phyloP scores from a whole-genome alignment of 2,329 filamentous ascomycete species.

The Pseudonectria buxi region DNA sequence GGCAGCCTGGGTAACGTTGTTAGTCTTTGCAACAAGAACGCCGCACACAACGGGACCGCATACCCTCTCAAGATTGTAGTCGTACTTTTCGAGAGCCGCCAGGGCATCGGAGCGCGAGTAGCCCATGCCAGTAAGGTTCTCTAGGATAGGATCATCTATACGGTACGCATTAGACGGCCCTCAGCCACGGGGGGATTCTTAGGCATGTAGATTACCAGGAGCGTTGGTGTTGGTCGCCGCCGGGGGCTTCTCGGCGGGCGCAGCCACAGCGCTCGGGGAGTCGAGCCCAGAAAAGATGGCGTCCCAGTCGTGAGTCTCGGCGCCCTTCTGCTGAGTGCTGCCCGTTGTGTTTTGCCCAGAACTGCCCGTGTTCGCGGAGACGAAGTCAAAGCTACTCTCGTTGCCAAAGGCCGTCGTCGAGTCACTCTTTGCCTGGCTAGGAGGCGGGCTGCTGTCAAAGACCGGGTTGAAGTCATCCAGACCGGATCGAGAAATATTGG shows the following conservation, averaged over 20 bases:
- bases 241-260: conserved; percentile 11
- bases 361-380: conserved; percentile 30
- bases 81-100: conserved; percentile 81
- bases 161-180: conserved; percentile 66
- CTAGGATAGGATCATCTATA: conserved; percentile 87
- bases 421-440: conserved; percentile 48
- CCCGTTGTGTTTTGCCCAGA: conserved; percentile 32
- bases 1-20: conserved; percentile 35
- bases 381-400: conserved; percentile 55
- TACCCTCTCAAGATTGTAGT: conserved; percentile 94
- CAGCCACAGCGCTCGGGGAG: conserved; percentile 34
- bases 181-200: conserved; percentile 22
- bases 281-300: conserved; percentile 83
- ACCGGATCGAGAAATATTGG: conserved; percentile 62
- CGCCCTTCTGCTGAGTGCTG: conserved; percentile 30
- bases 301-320: conserved; percentile 78
- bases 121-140: conserved; percentile 84
- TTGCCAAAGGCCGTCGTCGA: conserved; percentile 44
- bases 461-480: conserved; percentile 75
- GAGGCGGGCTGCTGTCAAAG: conserved; percentile 64
- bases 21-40: conserved; percentile 10
- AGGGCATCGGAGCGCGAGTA: conserved; percentile 70
- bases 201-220: conserved; percentile 5
- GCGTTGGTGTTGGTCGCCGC: not conserved
- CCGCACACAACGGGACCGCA: conserved; percentile 22